These are phyloP conservation scores for Colletotrichum paranaense DNA, from an alignment of 2,329 filamentous ascomycete genomes.

Conservation along the genomic window DNA sequence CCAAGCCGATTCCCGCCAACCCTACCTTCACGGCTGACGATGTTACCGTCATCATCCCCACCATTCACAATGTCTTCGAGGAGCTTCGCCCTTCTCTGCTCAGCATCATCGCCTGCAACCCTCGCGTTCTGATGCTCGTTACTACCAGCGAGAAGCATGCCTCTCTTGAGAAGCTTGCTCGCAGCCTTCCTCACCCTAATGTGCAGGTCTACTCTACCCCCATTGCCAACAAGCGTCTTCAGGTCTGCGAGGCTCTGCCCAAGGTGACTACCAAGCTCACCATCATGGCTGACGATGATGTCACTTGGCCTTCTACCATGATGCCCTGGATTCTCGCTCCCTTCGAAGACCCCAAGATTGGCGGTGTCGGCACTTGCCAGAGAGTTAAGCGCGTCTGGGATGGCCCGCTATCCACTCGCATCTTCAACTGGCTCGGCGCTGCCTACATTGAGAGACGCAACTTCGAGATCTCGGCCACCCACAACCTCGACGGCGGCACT, in stretches of 20 bases:
- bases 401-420: slow-evolving; percentile 67
- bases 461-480: slow-evolving; percentile 96
- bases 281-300: slow-evolving; percentile 95
- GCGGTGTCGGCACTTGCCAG: slow-evolving; percentile 93
- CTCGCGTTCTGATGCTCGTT: slow-evolving; percentile 82
- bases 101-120: slow-evolving; percentile 78
- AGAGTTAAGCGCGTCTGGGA: slow-evolving; percentile 78
- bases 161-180: slow-evolving; percentile 74
- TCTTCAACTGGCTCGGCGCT: slow-evolving; percentile 91
- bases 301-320: slow-evolving; percentile 88
- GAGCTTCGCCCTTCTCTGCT: slow-evolving; percentile 85
- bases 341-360: slow-evolving; percentile 85
- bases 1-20: slow-evolving; percentile 83
- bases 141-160: slow-evolving; percentile 85
- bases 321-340: slow-evolving; percentile 93
- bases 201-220: slow-evolving; percentile 81
- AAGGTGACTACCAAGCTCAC: slow-evolving; percentile 86
- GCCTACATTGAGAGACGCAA: slow-evolving; percentile 94
- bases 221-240: slow-evolving; percentile 94
- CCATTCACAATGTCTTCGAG: slow-evolving; percentile 87
- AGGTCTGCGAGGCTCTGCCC: slow-evolving; percentile 91
- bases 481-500: slow-evolving; percentile 94
- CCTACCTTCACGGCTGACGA: slow-evolving; percentile 84
- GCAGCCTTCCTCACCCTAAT: slow-evolving; percentile 67
- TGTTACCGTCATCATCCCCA: slow-evolving; percentile 94